Evolutionary conservation across 148 eudicot species (phyloP), one percentile per base, ranked within the genome.

Genomic region (Cornus florida): DNA sequence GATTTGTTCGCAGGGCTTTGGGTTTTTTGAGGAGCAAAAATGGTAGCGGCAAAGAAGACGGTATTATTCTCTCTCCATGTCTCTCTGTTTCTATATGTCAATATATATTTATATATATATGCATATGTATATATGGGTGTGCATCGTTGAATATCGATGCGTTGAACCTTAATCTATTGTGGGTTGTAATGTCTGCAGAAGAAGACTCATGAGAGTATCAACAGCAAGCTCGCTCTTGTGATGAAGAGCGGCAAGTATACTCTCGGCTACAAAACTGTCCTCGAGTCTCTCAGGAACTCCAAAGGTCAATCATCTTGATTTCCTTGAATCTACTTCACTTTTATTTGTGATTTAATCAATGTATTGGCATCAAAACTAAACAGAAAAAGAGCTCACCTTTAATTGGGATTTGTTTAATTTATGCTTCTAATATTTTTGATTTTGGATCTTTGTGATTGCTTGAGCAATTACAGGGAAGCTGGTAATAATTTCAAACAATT

Each of bases 401-500:
- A 6, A 7, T 9, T 43, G 48, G 48, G 20, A 6, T 22, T 7
- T 22, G 1, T 78, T 0, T 56, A 14, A 12, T 23, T 67, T 14
- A 1, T 48, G 9, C 1, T 48, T 3, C 7, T 46, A 2, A 50
- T 13, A 14, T 31, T 8, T 13, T 64, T 75, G 48, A 1, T 33
- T 76, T 69, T 22, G 14, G 46, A 3, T 43, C 24, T 62, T 72
- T 7, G 7, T 66, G 0, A 13, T 5, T 28, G 62, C 46, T 71
- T 39, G 28, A 10, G 56, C 17, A 72, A 66, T n/a, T 69, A 71
- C 91, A 93, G 97, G 92, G 10, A 93, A 93, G 87, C 69, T 93
- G 86, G 85, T 93, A n/a, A 89, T 93, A 41, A 93, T 93, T 72
- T 87, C 95, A 5, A 93, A 93, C 91, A 93, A 93, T 74, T 93